phyloP scores from a whole-genome alignment of 2,329 filamentous ascomycete species.

The Lasiodiplodia gonubiensis region DNA sequence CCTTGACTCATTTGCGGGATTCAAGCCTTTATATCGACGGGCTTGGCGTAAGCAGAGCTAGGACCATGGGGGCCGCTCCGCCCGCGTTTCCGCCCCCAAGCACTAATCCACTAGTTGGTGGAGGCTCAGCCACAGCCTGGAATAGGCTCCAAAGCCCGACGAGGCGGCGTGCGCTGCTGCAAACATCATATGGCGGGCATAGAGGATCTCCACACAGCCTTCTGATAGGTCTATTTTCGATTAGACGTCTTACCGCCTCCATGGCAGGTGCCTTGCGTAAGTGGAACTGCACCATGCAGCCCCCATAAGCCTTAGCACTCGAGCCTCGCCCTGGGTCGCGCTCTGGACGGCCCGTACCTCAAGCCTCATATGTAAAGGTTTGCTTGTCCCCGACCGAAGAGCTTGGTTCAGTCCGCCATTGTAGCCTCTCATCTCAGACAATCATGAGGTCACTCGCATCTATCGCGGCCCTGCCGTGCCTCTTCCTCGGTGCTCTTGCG shows the following conservation, averaged over 20 bases:
- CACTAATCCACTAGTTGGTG: not conserved
- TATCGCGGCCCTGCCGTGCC: not conserved
- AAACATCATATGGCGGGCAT: not conserved
- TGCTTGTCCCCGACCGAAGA: not conserved
- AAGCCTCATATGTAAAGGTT: not conserved
- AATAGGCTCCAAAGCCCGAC: not conserved
- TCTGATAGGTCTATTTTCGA: not conserved
- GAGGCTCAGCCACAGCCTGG: not conserved
- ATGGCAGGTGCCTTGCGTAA: not conserved
- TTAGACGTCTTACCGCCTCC: not conserved
- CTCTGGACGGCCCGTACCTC: not conserved
- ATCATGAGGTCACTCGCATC: not conserved
- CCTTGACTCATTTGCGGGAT: not conserved
- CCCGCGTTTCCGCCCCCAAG: not conserved
- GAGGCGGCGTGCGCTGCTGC: not conserved
- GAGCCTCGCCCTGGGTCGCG: not conserved
- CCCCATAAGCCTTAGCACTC: not conserved
- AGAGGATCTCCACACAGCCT: not conserved
- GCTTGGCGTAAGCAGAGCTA: conserved; percentile 1
- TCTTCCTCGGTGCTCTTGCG: not conserved
- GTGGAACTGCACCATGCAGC: not conserved
- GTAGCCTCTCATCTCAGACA: not conserved
- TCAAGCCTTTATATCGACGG: not conserved
- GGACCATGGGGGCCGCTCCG: not conserved
- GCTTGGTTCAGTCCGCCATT: not conserved